A percentile compares a stretch with the other conserved stretches of the same genome.
phyloP scores from a whole-genome alignment of 2,329 filamentous ascomycete species.

The Pyrenophora graminea region DNA sequence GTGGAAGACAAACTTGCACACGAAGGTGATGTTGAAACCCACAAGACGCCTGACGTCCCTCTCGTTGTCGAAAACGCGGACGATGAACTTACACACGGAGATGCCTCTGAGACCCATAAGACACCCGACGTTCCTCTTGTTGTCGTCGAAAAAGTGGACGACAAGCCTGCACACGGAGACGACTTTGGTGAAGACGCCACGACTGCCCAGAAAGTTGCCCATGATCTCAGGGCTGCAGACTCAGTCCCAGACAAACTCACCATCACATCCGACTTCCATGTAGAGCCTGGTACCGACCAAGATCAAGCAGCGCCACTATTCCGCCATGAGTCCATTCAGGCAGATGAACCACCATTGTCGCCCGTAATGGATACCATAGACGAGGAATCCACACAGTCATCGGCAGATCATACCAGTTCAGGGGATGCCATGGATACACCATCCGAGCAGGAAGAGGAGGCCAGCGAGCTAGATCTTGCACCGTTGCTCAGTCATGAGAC shows the following conservation, averaged over 20 bases:
- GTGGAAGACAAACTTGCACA: conserved; percentile 27
- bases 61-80: conserved; percentile 44
- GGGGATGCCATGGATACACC: conserved; percentile 23
- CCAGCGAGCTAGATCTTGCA: conserved; percentile 14
- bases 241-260: conserved; percentile 42
- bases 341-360: conserved; percentile 8
- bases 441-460: conserved; percentile 19
- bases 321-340: conserved; percentile 35
- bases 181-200: conserved; percentile 44
- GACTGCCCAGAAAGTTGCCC: conserved; percentile 40
- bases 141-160: background rate
- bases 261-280: conserved; percentile 25
- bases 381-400: conserved; percentile 23
- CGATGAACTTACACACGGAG: background rate
- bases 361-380: conserved; percentile 21
- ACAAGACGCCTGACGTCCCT: conserved; percentile 24
- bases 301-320: conserved; percentile 40
- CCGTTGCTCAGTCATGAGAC: conserved; percentile 24
- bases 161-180: conserved; percentile 41
- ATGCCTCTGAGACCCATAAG: no score
- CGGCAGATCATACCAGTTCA: conserved; percentile 28
- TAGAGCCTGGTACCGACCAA: conserved; percentile 13
- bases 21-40: conserved; percentile 33
- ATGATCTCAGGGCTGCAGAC: conserved; percentile 39
- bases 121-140: no score